Percentiles rank a stretch among this genome's conserved stretches.
These are phyloP conservation scores for Mycena filopes DNA, from an alignment of 768 basidiomycete species.

Conservation along the genomic window DNA sequence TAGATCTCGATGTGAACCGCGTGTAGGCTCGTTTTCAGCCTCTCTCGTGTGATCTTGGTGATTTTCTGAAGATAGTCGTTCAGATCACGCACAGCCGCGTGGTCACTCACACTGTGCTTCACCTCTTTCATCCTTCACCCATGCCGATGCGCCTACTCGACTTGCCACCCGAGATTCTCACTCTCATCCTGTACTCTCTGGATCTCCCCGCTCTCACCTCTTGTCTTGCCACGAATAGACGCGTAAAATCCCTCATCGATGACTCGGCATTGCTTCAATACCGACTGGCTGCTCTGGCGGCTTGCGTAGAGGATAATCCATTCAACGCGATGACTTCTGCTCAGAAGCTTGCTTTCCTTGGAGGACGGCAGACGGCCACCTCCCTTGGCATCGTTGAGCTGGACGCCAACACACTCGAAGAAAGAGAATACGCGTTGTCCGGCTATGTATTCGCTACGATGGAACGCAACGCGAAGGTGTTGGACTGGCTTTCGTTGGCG, in stretches of 20 bases:
- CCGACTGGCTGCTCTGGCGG: neutral
- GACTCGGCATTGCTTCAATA: slow-evolving; percentile 8
- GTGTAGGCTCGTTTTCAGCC: too few species aligned
- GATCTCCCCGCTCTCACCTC: too few species aligned
- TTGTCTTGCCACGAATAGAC: too few species aligned
- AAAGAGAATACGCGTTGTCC: neutral
- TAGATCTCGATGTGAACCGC: too few species aligned
- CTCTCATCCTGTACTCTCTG: too few species aligned
- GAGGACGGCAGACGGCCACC: neutral
- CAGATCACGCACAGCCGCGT: too few species aligned
- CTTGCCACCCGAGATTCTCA: too few species aligned
- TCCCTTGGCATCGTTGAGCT: neutral
- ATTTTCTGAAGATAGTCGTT: too few species aligned
- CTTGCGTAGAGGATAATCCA: slow-evolving; percentile 12
- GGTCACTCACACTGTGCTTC: too few species aligned
- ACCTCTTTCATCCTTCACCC: too few species aligned
- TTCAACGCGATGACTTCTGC: neutral
- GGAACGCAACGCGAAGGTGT: neutral
- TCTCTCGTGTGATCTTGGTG: too few species aligned
- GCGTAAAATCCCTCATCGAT: neutral
- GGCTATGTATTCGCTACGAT: slow-evolving; percentile 2
- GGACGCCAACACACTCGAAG: neutral
- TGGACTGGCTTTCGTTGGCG: slow-evolving; percentile 1
- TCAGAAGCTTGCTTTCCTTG: neutral
- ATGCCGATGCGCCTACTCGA: too few species aligned